Conservation (phyloP, 108 stramenopile genomes). For the Nitzschia sp. region DNA sequence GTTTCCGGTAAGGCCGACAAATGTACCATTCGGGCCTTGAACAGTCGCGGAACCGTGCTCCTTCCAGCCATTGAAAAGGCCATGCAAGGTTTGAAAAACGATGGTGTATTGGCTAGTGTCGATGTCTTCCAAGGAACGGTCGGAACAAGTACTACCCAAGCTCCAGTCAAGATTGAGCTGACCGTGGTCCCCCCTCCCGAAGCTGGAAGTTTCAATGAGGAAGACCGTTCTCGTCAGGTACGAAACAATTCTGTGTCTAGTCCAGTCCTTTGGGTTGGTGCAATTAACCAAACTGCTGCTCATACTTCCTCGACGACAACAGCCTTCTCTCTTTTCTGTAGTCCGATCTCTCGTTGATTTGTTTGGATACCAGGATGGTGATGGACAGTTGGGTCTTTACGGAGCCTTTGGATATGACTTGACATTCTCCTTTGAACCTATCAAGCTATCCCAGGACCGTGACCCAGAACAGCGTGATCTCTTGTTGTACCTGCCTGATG, state of each 20-base stretch:
- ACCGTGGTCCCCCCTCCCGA: constrained; percentile 72
- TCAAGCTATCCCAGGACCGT: constrained; percentile 77
- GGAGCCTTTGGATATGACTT: constrained; percentile 97
- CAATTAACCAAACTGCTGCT: background rate
- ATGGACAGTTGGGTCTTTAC: constrained; percentile 92
- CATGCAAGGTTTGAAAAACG: constrained; percentile 61
- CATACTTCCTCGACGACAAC: constrained; percentile 9
- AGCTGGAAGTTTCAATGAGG: constrained; percentile 88
- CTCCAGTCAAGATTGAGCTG: constrained; percentile 49
- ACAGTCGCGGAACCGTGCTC: constrained; percentile 77
- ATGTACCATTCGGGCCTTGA: constrained; percentile 87
- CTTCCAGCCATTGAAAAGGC: constrained; percentile 76
- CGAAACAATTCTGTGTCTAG: background rate
- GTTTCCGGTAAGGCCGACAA: constrained; percentile 72
- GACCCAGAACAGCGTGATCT: constrained; percentile 90
- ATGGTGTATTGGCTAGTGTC: constrained; percentile 53
- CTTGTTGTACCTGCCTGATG: constrained; percentile 90
- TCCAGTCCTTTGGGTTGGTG: background rate
- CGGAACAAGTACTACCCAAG: constrained; percentile 4
- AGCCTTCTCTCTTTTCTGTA: constrained; percentile 91
- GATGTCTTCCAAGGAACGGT: constrained; percentile 20
- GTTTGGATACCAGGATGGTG: constrained; percentile 80
- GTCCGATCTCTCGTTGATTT: constrained; percentile 86
- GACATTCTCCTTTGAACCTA: constrained; percentile 96
- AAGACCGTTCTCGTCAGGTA: constrained; percentile 90